Conservation (phyloP, 2,329 filamentous ascomycete genomes). For the Bimuria novae-zelandiae region DNA sequence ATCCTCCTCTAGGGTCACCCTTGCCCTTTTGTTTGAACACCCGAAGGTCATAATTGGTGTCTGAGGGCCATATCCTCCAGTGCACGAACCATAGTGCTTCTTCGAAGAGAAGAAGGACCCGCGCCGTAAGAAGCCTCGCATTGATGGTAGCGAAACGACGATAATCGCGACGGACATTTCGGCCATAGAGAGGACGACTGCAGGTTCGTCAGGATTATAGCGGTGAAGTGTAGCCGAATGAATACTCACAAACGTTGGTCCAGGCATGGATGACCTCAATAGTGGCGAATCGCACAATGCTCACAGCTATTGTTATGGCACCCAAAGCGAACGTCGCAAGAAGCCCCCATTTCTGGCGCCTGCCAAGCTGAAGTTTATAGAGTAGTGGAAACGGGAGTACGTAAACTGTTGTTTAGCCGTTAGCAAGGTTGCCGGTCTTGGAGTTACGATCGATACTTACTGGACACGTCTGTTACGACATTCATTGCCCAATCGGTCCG, state of each 20-base stretch:
- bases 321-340: slow-evolving; percentile 29
- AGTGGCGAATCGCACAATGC: slow-evolving; percentile 25
- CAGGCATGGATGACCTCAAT: slow-evolving; percentile 28
- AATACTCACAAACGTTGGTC: slow-evolving; percentile 31
- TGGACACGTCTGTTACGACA: slow-evolving; percentile 11
- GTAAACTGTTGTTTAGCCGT: slow-evolving; percentile 17
- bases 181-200: slow-evolving; percentile 32
- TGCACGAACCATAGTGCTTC: slow-evolving; percentile 20
- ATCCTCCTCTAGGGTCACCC: slow-evolving; percentile 19
- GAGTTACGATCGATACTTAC: not conserved
- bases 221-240: not conserved
- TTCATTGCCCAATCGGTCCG: slow-evolving; percentile 18
- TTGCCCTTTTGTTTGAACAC: slow-evolving; percentile 13
- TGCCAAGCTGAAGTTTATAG: slow-evolving; percentile 22
- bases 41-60: slow-evolving; percentile 12
- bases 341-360: slow-evolving; percentile 28
- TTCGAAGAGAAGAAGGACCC: slow-evolving; percentile 25
- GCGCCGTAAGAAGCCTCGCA: slow-evolving; percentile 27
- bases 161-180: slow-evolving; percentile 34
- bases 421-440: not conserved
- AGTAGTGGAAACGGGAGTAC: slow-evolving; percentile 30
- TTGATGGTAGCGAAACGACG: slow-evolving; percentile 30
- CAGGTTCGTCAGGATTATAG: slow-evolving; percentile 2
- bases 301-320: slow-evolving; percentile 27
- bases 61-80: slow-evolving; percentile 10